Conservation (phyloP, 2,329 filamentous ascomycete species). For the Trichoderma atrobrunneum region DNA sequence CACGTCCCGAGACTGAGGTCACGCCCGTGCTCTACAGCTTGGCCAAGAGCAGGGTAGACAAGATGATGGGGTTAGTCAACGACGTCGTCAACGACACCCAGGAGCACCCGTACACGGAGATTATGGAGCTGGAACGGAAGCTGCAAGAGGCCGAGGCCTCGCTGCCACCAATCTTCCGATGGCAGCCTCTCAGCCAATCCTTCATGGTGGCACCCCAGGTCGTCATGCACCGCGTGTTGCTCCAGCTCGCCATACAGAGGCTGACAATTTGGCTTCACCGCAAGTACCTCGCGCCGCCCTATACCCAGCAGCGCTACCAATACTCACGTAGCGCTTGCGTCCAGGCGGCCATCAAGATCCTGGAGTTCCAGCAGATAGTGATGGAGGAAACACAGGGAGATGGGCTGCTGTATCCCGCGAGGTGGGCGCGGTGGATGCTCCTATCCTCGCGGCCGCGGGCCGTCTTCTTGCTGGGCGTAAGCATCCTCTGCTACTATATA, state of each 20-base stretch:
- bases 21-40: too few species aligned
- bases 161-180: not conserved
- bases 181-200: not conserved
- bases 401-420: not conserved
- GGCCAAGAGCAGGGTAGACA: not conserved
- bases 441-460: too few species aligned
- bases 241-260: not conserved
- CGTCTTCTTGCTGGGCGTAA: too few species aligned
- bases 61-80: not conserved
- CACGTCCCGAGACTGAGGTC: too few species aligned
- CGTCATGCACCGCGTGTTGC: not conserved
- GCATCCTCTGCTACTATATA: too few species aligned
- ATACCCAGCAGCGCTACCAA: not conserved
- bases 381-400: not conserved
- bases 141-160: not conserved
- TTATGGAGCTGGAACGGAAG: not conserved
- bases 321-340: not conserved
- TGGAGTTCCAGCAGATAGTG: not conserved
- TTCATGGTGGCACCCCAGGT: not conserved
- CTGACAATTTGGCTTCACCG: not conserved
- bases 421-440: not conserved
- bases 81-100: not conserved
- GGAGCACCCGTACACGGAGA: not conserved
- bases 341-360: not conserved
- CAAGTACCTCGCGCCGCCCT: not conserved